These are phyloP conservation scores for Vitis hybrid DNA, from an alignment of 177 flowering plant genomes.

Conservation along the genomic window DNA sequence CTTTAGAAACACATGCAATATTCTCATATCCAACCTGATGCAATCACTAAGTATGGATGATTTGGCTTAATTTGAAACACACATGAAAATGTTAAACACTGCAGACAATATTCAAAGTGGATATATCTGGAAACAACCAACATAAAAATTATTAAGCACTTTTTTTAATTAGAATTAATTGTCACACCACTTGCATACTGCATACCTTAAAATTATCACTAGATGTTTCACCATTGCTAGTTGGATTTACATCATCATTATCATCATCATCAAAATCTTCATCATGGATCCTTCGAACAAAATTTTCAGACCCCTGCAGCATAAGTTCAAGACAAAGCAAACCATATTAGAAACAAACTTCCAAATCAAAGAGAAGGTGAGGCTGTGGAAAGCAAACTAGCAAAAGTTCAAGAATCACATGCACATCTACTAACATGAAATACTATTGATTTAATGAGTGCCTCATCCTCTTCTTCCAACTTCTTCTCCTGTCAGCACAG, in stretches of 20 bases:
- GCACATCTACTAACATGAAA: slow-evolving; percentile 36
- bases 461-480: slow-evolving; percentile 65
- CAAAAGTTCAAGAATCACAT: neutral
- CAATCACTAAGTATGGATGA: too few species aligned
- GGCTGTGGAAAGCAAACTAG: neutral
- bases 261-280: slow-evolving; percentile 39
- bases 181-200: neutral
- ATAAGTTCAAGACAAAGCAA: neutral
- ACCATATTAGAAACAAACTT: neutral
- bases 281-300: slow-evolving; percentile 44
- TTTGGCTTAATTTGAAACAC: too few species aligned
- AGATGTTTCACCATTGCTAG: slow-evolving; percentile 21
- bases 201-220: slow-evolving; percentile 22
- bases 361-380: neutral
- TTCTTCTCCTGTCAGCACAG: slow-evolving; percentile 43
- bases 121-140: too few species aligned
- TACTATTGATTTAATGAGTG: slow-evolving; percentile 43
- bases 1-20: too few species aligned
- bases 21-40: too few species aligned
- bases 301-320: slow-evolving; percentile 37
- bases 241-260: slow-evolving; percentile 27
- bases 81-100: too few species aligned
- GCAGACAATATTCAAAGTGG: too few species aligned
- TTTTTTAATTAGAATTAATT: neutral
- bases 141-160: neutral